Base-by-base conservation (phyloP, 345 rosid species). In the Eucalyptus marginata region DNA sequence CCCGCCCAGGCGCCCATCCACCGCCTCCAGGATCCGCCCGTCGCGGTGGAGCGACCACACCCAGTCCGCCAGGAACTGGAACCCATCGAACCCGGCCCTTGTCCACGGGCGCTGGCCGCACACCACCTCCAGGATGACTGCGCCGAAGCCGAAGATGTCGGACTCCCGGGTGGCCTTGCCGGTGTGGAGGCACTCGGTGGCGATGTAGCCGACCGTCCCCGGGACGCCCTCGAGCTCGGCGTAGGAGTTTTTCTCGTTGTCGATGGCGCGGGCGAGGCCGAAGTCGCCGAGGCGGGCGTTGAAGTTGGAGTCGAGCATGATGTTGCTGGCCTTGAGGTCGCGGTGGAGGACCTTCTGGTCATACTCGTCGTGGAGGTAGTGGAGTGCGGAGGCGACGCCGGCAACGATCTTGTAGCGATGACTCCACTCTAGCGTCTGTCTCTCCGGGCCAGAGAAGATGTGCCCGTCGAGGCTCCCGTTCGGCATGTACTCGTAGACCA, bases 321-420 rank as follows among this genome's bases (percentile, higher is more conserved):
- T 91, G 90, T 95, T 95, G 89, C 96, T 95, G 43, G 95, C 96
- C 81, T 95, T 95, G 56, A 95, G 96, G 93, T 94, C 96, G 7
- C 94, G 92, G 87, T 94, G 96, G 86, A 94, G 93, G 81, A 95
- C 97, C 86, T 86, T 94, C 59, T 95, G 93, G 86, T 94, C 95
- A 46, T 90, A 95, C 87, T 94, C 95, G 16, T 95, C 89, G 89
- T 95, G 96, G 86, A 95, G 93, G 90, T 95, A 95, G 68, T 94
- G 94, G 22, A 95, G 89, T 18, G 96, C 95, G 4, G 94, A 92
- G 5, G 94, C 94, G 20, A 94, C 95, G n/a, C 95, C 95, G 6
- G 94, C 84, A 13, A 94, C 86, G 89, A 95, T 91, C 87, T 92
- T 93, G 90, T 91, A 90, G 64, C 97, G 90, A 49, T 81, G 49